Conservation (phyloP, 257 asterid species). For the Mentha longifolia region DNA sequence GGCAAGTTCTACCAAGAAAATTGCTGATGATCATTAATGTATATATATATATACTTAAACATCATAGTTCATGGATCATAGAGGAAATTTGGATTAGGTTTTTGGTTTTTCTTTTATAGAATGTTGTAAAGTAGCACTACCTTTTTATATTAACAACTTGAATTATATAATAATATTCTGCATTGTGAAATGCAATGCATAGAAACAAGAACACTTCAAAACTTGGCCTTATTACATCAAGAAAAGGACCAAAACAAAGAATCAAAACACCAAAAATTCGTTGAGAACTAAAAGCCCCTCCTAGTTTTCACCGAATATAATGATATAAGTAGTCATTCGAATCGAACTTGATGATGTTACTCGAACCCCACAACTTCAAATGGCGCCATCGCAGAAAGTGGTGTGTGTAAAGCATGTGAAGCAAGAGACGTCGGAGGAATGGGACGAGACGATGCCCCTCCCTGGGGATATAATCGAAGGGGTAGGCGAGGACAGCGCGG, state of each 20-base stretch:
- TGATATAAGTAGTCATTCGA: background rate
- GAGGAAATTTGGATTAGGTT: background rate
- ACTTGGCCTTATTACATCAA: slow-evolving; percentile 18
- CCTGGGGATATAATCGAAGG: slow-evolving; percentile 68
- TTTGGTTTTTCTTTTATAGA: background rate
- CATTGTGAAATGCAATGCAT: background rate
- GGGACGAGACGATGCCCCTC: slow-evolving; percentile 57
- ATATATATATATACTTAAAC: too few species aligned
- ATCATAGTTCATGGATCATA: background rate
- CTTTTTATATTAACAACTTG: background rate
- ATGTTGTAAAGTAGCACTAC: background rate
- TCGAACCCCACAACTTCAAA: slow-evolving; percentile 5
- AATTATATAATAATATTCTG: slow-evolving; percentile 14
- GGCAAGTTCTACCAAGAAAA: slow-evolving; percentile 28
- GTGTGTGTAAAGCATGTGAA: slow-evolving; percentile 54
- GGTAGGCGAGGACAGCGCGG: slow-evolving; percentile 37
- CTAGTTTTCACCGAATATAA: slow-evolving; percentile 21
- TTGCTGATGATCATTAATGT: background rate
- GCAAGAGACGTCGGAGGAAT: slow-evolving; percentile 47
- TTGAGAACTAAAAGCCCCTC: slow-evolving; percentile 38
- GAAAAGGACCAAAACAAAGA: slow-evolving; percentile 41
- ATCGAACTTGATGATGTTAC: background rate
- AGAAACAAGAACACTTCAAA: background rate
- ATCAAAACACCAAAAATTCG: slow-evolving; percentile 28
- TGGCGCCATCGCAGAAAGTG: slow-evolving; percentile 38